These are phyloP conservation scores for Didymosphaeria variabile DNA, from an alignment of 2,329 filamentous ascomycete genomes.

Conservation along the genomic window DNA sequence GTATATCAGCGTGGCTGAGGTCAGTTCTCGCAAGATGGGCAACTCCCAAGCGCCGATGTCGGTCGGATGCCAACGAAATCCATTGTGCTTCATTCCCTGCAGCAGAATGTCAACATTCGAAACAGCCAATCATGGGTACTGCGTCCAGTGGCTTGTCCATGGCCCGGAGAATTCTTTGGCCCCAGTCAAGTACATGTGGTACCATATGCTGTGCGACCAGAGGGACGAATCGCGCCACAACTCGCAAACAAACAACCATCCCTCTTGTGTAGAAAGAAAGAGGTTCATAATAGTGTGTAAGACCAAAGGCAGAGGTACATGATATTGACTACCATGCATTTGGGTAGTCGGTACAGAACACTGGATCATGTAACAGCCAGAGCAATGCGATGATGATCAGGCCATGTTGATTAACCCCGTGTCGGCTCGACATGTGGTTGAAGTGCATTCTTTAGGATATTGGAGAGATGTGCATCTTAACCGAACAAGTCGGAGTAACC, in stretches of 20 bases:
- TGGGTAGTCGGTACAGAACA: constrained; percentile 1
- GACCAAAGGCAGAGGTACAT: background rate
- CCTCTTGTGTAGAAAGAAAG: constrained; percentile 1
- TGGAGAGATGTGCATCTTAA: constrained; percentile 21
- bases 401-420: background rate
- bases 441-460: constrained; percentile 25
- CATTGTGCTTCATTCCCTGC: constrained; percentile 20
- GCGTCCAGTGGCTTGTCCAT: constrained; percentile 28
- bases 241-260: constrained; percentile 27
- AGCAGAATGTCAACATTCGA: constrained; percentile 19
- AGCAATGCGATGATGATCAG: background rate
- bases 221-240: constrained; percentile 10
- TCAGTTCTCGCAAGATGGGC: background rate
- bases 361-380: background rate
- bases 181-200: constrained; percentile 22
- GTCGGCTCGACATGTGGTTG: background rate
- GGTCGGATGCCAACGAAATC: constrained; percentile 19
- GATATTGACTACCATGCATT: constrained; percentile 13
- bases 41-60: constrained; percentile 22
- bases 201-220: constrained; percentile 33
- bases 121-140: constrained; percentile 24
- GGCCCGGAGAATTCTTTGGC: constrained; percentile 30
- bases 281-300: background rate
- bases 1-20: background rate
- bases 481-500: constrained; percentile 30